Conservation (phyloP, 1,284 basidiomycete species). For the Ustilago bromivora region DNA sequence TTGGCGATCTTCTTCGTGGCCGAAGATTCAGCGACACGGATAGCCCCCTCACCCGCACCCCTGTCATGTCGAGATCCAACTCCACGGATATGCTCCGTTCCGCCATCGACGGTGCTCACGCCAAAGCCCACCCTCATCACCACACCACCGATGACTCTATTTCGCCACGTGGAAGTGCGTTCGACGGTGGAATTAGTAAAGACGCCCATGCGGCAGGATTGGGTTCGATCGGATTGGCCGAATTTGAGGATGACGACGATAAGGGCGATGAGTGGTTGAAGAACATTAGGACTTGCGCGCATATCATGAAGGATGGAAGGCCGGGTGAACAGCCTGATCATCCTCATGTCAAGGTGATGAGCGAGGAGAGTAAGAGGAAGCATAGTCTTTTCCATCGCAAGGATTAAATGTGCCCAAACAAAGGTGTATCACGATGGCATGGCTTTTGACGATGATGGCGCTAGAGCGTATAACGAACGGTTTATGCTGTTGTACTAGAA, state of each 20-base stretch:
- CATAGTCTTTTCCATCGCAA: conserved; percentile 63
- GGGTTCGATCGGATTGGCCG: conserved; percentile 48
- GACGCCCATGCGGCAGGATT: conserved; percentile 50
- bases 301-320: conserved; percentile 49
- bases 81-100: conserved; percentile 53
- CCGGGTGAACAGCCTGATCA: conserved; percentile 63
- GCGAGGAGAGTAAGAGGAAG: conserved; percentile 63
- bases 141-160: conserved; percentile 18
- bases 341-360: conserved; percentile 61
- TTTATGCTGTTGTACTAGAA: conserved; percentile 7
- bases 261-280: conserved; percentile 71
- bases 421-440: background rate
- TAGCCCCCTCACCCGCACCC: conserved; percentile 60
- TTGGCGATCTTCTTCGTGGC: conserved; percentile 91
- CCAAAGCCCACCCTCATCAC: conserved; percentile 21
- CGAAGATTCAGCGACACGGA: conserved; percentile 65
- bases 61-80: conserved; percentile 60
- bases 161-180: conserved; percentile 24
- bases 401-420: conserved; percentile 19
- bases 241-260: conserved; percentile 70
- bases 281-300: conserved; percentile 67
- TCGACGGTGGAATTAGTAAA: conserved; percentile 39
- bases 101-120: conserved; percentile 38
- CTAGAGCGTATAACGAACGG: background rate
- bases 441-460: background rate